phyloP scores from a whole-genome alignment of 164 flowering plant species.

The Vitis cinerea region DNA sequence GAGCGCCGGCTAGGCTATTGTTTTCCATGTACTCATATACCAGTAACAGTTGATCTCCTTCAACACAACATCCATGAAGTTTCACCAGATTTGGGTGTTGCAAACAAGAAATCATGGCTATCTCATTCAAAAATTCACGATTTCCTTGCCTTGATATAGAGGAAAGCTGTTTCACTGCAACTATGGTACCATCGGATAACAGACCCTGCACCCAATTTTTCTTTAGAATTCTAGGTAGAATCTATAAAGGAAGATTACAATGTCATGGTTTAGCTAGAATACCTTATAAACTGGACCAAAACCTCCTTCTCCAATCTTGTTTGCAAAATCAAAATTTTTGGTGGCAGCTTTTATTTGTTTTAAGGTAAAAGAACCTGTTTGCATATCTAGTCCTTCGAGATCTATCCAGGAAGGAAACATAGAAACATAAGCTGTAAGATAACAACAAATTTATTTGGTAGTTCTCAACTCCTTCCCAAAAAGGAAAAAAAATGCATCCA shows the following conservation, averaged over 20 bases:
- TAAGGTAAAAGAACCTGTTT: constrained; percentile 46
- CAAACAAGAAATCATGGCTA: constrained; percentile 61
- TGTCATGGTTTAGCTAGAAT: constrained; percentile 9
- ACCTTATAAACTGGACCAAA: constrained; percentile 75
- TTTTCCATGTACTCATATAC: constrained; percentile 66
- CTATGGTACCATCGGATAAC: constrained; percentile 45
- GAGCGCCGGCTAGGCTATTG: constrained; percentile 51
- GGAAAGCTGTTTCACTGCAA: constrained; percentile 71
- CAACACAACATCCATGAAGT: constrained; percentile 57
- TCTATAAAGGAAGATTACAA: not conserved
- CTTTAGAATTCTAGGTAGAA: not conserved
- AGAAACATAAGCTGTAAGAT: not conserved
- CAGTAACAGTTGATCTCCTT: constrained; percentile 47
- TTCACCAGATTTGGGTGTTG: constrained; percentile 65
- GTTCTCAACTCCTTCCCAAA: too few species aligned
- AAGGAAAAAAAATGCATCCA: too few species aligned
- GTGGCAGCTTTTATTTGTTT: constrained; percentile 61
- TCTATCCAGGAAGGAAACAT: constrained; percentile 20
- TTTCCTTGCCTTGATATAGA: constrained; percentile 64
- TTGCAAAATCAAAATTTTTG: constrained; percentile 42
- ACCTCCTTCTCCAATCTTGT: constrained; percentile 77
- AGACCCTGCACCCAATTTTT: constrained; percentile 28
- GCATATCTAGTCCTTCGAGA: constrained; percentile 30
- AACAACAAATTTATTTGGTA: too few species aligned
- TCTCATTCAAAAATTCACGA: constrained; percentile 67